Base-by-base conservation (phyloP, 2,329 filamentous ascomycete genomes). In the Colletotrichum filicis region DNA sequence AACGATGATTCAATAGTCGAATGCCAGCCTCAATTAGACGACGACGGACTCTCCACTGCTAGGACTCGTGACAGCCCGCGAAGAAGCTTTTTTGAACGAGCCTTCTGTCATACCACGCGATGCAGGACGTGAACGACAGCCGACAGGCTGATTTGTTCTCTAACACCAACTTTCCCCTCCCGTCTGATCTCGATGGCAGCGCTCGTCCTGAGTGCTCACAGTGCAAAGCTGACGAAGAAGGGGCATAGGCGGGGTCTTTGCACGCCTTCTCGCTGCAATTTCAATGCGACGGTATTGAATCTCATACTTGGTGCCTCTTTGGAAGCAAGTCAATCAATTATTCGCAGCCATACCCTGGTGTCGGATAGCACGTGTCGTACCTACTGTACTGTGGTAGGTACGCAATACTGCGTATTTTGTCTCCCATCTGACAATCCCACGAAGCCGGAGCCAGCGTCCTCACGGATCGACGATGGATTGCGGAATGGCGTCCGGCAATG, bases 271-370 rank as follows among this genome's bases (percentile, higher is more conserved):
- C 30, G 55, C 62, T 69, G 60, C 28, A 65, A 53, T 52, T 22
- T 58, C 53, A 28, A 66, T 66, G 53, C 67, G 32, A 22, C 26
- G 24, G 56, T 16, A 66, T 66, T 46, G 62, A 11, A 30, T 24
- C 14, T 56, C 22, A 22, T 8, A 26, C 32, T 22, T 12, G 37
- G 16, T 52, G 16, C 42, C 26, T 52, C 24, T 32, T 26, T 37
- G 60, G 22, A 14, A 52, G 26, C 30, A 26, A 12, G 32, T 16
- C 52, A n/a, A 30, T 60, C 56, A 30, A 24, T 49, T 55, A 8
- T 53, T 69, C 66, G 66, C 66, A 72, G n/a, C 69, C 66, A 14
- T 63, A 60, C 35, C 69, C 66, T 30, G 65, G 69, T 7, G 4
- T 22, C 19, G 19, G 26, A 32, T 16, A 22, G 35, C 52, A 28